Evolutionary conservation across 306 rosid genomes (phyloP).

Genomic region (Crotalaria pallida): DNA sequence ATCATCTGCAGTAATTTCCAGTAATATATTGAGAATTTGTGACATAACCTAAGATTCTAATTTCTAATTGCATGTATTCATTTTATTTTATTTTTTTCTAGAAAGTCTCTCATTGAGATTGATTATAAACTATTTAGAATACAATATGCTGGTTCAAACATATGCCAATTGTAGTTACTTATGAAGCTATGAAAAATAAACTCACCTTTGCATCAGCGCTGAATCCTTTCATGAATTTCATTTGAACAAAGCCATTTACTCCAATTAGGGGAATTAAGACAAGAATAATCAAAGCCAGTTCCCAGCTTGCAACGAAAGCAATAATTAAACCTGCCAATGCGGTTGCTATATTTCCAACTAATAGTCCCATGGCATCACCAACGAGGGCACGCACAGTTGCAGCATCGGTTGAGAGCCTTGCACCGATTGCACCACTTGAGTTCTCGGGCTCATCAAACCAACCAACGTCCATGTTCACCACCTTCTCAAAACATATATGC

Average conservation of each 20-base stretch:
- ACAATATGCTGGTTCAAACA: neutral
- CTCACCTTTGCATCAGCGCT: constrained; percentile 78
- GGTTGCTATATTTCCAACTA: constrained; percentile 55
- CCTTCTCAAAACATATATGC: constrained; percentile 61
- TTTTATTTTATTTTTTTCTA: too few species aligned
- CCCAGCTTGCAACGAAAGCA: constrained; percentile 70
- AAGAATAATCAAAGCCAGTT: constrained; percentile 59
- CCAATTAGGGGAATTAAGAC: constrained; percentile 63
- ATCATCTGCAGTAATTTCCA: constrained; percentile 43
- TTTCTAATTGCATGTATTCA: neutral
- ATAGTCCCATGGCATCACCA: constrained; percentile 59
- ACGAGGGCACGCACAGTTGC: constrained; percentile 74
- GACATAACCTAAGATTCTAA: neutral
- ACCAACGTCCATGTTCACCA: constrained; percentile 69
- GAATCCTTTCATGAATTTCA: constrained; percentile 78
- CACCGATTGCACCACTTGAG: constrained; percentile 76
- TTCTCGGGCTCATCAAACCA: constrained; percentile 87
- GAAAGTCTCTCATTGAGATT: neutral
- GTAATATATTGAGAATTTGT: neutral
- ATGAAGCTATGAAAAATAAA: neutral
- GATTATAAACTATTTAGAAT: too few species aligned
- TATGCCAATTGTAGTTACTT: neutral
- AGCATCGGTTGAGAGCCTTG: constrained; percentile 85
- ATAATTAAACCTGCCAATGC: constrained; percentile 64
- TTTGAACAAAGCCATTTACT: constrained; percentile 57